Evolutionary conservation across 2,329 filamentous ascomycete genomes (phyloP), one percentile per base, ranked within the genome.

Genomic region (Phaeosphaeriaceae sp.): DNA sequence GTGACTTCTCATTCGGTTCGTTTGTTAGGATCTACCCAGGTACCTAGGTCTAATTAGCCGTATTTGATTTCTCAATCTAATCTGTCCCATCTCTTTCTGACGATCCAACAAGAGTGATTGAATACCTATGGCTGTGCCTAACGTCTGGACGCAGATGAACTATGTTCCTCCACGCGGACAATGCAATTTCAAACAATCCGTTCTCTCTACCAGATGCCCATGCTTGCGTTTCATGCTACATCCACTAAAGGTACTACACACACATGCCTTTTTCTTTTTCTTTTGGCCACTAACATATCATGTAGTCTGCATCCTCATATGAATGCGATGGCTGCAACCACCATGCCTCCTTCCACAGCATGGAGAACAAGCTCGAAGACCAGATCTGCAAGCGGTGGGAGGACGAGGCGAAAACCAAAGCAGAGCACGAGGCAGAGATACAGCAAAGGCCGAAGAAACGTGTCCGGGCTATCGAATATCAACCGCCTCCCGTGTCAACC

Each of bases 171-270:
- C 80, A 5, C 77, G 77, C 32, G 80, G 80, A 21, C 72, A 72
- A 43, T 83, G 80, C 66, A 79, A 80, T 42, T 75, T 75, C 70
- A 81, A 80, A 54, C 66, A 70, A 2, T 76, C 74, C 18, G 61
- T 81, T 13, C 64, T 82, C 26, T 74, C 72, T 2, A 62, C 76
- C 2, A 75, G 68, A 42, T 83, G 81, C 56, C 73, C 81, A 4
- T 83, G 81, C 61, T 66, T 81, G 34, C 74, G 81, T 15, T 83
- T 83, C 71, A 83, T 83, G 81, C 66, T 82, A 6, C 81, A 83
- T 65, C 81, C 81, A 0, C 71, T 83, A 35, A 82, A 83, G 70
- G 80, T 77, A 61, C 40, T 59, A 21, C 3, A 15, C 12, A 32
- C 15, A 9, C 28, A 8, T 12, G 8, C 21, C 5, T 12, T 5